Evolutionary conservation across 768 basidiomycete genomes (phyloP), one percentile per base, ranked within the genome.

Genomic region (Boletus edulis): DNA sequence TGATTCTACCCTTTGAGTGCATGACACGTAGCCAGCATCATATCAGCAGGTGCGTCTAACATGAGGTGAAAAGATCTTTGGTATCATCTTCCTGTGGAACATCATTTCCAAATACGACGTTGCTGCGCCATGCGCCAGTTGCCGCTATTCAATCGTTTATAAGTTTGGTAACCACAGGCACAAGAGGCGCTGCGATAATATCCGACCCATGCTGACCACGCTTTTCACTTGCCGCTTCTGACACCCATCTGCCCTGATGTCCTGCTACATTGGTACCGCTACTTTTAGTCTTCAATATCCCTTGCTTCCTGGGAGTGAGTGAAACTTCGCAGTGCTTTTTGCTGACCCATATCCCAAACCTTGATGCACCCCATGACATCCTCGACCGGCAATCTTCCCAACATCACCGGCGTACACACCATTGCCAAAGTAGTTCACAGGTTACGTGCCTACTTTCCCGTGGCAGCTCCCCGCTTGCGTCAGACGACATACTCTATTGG

Each of bases 61-160:
- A 71, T 62, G 69, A 70, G 69, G 69, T 68, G 55, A 58, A 65
- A 35, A 56, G 46, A 58, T 65, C 64, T 67, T 59, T 70, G 62
- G 63, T 70, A 64, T 62, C 63, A 54, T 54, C 37, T 50, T 58
- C 56, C 49, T 49, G 38, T 66, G 59, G 60, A 60, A 62, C 51
- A 45, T 55, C 50, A 47, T 66, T 67, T 50, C 67, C 52, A 61
- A 54, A 64, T 55, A 6, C 43, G 60, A 62, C 44, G 52, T 62
- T 59, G 13, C 9, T 27, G 49, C 61, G 57, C 57, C 56, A 60
- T 58, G 59, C 51, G 52, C 55, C 59, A 59, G 55, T 70, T 59
- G 54, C 66, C 60, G 66, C 65, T 2, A 66, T 69, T 69, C 61
- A 67, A 32, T 71, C 34, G 54, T 56, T 67, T 57, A 60, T 58